These are phyloP conservation scores for Candida incommunis DNA, from an alignment of 805 yeast species.

Conservation along the genomic window DNA sequence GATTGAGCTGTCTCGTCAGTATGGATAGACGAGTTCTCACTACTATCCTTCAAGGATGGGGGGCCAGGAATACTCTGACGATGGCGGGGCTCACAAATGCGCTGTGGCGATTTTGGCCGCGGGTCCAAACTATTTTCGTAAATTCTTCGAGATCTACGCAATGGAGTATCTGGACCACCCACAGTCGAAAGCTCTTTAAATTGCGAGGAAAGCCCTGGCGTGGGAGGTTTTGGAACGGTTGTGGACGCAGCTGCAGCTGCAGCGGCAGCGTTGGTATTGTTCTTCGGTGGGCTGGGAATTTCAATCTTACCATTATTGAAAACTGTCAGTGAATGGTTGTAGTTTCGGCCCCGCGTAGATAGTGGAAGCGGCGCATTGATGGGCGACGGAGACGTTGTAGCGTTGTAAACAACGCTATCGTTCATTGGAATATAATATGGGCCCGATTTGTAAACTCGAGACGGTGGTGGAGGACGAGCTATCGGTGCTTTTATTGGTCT, in stretches of 20 bases:
- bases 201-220: not conserved
- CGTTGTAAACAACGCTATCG: not conserved
- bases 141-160: not conserved
- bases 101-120: not conserved
- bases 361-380: not conserved
- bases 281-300: not conserved
- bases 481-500: not conserved
- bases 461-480: not conserved
- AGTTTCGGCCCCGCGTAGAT: not conserved
- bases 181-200: not conserved
- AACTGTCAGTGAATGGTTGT: not conserved
- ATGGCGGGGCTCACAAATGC: not conserved
- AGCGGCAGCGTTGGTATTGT: not conserved
- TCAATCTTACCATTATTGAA: not conserved
- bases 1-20: not conserved
- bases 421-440: not conserved
- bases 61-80: not conserved
- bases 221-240: not conserved
- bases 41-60: not conserved
- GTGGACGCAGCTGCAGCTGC: not conserved
- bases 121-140: not conserved
- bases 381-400: not conserved
- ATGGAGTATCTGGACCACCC: not conserved
- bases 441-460: constrained; percentile 1
- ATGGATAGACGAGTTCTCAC: not conserved